Conservation (phyloP, 2,329 filamentous ascomycete species). For the Penicillium sp. region DNA sequence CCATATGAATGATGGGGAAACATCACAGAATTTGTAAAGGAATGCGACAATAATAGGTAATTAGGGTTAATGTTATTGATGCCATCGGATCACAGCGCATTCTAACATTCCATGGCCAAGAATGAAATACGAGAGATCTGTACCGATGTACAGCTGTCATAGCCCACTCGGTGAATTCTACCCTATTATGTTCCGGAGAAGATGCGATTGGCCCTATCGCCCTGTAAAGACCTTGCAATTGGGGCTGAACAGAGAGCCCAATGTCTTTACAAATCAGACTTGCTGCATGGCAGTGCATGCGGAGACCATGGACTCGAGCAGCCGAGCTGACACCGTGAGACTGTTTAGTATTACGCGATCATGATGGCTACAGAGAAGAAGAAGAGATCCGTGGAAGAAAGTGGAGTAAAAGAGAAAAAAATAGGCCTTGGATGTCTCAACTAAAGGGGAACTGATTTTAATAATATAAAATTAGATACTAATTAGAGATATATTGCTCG, state of each 20-base stretch:
- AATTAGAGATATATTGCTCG: not conserved
- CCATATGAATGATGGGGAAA: not conserved
- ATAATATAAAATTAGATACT: constrained; percentile 1
- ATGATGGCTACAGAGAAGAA: not conserved
- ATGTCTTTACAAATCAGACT: not conserved
- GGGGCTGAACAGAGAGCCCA: constrained; percentile 10
- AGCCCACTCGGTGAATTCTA: constrained; percentile 9
- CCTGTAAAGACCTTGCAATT: constrained; percentile 13
- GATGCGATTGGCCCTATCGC: constrained; percentile 17
- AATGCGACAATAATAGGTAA: not conserved
- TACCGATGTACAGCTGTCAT: constrained; percentile 3
- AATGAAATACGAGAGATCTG: constrained; percentile 5
- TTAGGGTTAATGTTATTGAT: not conserved
- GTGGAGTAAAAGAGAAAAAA: constrained; percentile 3
- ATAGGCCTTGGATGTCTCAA: not conserved
- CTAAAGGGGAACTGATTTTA: not conserved
- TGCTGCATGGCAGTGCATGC: not conserved
- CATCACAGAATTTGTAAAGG: not conserved
- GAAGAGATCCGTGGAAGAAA: not conserved
- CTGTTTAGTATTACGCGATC: not conserved
- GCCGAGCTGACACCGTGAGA: constrained; percentile 4
- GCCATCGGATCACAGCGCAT: not conserved
- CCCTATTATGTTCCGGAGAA: constrained; percentile 17
- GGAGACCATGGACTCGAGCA: constrained; percentile 2
- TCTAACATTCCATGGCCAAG: constrained; percentile 6